Evolutionary conservation across 2,329 filamentous ascomycete species (phyloP).

Genomic region (Cadophora gregata): DNA sequence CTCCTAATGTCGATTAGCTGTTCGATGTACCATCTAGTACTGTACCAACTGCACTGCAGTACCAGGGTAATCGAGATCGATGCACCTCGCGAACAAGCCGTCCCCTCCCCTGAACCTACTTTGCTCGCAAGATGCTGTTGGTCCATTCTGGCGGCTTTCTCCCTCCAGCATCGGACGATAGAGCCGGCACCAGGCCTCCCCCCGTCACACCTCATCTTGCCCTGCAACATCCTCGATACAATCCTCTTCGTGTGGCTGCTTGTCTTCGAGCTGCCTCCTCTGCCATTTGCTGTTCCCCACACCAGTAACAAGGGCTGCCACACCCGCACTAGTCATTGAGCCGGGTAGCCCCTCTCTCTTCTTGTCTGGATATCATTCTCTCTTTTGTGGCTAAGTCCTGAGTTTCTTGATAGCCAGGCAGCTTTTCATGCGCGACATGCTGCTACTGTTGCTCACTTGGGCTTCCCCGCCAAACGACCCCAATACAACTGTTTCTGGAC

Average conservation of each 20-base stretch:
- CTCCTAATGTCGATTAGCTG: slow-evolving; percentile 12
- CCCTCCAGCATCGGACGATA: slow-evolving; percentile 44
- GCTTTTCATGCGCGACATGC: slow-evolving; percentile 25
- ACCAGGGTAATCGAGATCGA: slow-evolving; percentile 33
- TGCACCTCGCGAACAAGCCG: slow-evolving; percentile 39
- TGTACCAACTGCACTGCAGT: neutral
- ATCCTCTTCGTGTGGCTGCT: slow-evolving; percentile 35
- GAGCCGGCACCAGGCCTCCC: slow-evolving; percentile 36
- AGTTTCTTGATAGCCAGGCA: slow-evolving; percentile 27
- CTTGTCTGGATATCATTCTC: slow-evolving; percentile 34
- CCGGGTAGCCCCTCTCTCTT: slow-evolving; percentile 30
- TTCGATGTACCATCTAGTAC: slow-evolving; percentile 29
- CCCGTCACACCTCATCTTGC: slow-evolving; percentile 43
- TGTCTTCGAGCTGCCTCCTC: slow-evolving; percentile 27
- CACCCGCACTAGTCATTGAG: slow-evolving; percentile 38
- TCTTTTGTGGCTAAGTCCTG: slow-evolving; percentile 36
- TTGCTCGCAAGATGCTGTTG: slow-evolving; percentile 30
- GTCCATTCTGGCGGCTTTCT: slow-evolving; percentile 38
- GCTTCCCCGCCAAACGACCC: slow-evolving; percentile 16
- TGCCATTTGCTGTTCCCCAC: slow-evolving; percentile 41
- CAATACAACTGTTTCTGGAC: slow-evolving; percentile 26
- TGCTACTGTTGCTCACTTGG: slow-evolving; percentile 18
- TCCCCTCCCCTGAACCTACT: slow-evolving; percentile 16
- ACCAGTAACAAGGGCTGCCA: slow-evolving; percentile 32
- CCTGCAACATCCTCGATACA: slow-evolving; percentile 40